These are phyloP conservation scores for Cenchrus fungigraminus DNA, from an alignment of 176 grass and related monocot species.

Conservation along the genomic window DNA sequence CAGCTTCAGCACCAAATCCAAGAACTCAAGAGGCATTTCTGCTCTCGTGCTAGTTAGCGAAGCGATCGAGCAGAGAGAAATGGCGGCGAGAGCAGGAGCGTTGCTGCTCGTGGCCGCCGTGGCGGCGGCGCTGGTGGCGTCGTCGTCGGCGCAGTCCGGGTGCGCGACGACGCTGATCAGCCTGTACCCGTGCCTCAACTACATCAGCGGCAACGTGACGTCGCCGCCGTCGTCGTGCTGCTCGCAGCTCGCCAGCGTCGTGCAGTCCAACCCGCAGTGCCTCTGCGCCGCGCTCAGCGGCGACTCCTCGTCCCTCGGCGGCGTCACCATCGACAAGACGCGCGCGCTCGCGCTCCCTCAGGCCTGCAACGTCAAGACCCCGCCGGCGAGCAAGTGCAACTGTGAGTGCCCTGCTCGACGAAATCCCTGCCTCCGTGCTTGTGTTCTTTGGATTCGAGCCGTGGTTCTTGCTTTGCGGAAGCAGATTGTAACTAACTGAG, in stretches of 20 bases:
- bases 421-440: neutral
- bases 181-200: constrained; percentile 88
- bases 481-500: neutral
- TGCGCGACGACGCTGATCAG: constrained; percentile 67
- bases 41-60: neutral
- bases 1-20: neutral
- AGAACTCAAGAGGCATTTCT: neutral
- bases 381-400: constrained; percentile 70
- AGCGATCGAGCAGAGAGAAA: neutral
- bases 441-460: neutral
- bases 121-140: constrained; percentile 24
- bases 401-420: constrained; percentile 35
- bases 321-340: constrained; percentile 69
- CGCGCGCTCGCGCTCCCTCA: constrained; percentile 64
- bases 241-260: constrained; percentile 63
- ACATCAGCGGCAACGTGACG: constrained; percentile 76
- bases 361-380: constrained; percentile 73
- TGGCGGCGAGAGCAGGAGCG: constrained; percentile 11
- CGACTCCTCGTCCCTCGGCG: constrained; percentile 46
- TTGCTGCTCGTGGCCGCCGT: constrained; percentile 12
- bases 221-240: constrained; percentile 62
- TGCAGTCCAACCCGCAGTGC: constrained; percentile 72
- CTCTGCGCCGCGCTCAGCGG: constrained; percentile 68
- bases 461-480: neutral
- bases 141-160: constrained; percentile 59